A percentile compares a stretch with the other conserved stretches of the same genome.
Conservation (phyloP, 768 basidiomycete genomes). For the Phaeotremella fagi region DNA sequence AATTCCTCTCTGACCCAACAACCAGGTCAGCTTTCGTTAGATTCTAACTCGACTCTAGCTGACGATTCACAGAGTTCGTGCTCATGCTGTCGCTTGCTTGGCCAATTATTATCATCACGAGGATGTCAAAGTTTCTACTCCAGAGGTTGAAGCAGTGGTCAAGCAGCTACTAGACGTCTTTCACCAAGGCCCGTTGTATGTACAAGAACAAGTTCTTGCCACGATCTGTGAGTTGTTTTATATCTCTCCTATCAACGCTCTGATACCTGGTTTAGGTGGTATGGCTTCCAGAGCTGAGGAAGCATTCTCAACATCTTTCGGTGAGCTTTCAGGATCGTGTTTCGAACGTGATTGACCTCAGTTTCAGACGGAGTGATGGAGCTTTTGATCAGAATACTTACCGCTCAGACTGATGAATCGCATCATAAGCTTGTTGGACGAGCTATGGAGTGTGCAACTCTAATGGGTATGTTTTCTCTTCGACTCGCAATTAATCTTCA, state of each 20-base stretch:
- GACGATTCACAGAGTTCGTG: conserved; percentile 60
- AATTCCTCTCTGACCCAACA: conserved; percentile 69
- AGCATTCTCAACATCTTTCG: conserved; percentile 55
- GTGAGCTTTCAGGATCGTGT: conserved; percentile 8
- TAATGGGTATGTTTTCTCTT: conserved; percentile 61
- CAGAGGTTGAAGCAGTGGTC: conserved; percentile 75
- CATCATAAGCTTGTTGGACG: conserved; percentile 66
- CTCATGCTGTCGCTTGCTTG: conserved; percentile 78
- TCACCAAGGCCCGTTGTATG: conserved; percentile 52
- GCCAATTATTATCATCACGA: conserved; percentile 91
- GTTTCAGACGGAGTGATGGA: conserved; percentile 61
- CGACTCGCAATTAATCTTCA: neutral
- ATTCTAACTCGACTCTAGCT: conserved; percentile 3
- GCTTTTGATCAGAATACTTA: conserved; percentile 66
- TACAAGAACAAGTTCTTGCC: conserved; percentile 83
- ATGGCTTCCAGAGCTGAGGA: conserved; percentile 78
- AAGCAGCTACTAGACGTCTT: conserved; percentile 54
- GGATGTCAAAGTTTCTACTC: conserved; percentile 64
- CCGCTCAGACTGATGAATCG: conserved; percentile 63
- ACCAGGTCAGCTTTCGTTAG: conserved; percentile 57
- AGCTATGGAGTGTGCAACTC: conserved; percentile 85
- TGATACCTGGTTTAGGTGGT: conserved; percentile 61
- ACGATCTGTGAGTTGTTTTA: conserved; percentile 53
- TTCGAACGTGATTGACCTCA: neutral
- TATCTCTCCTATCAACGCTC: neutral